phyloP scores from a whole-genome alignment of 2,329 filamentous ascomycete species.

The Phoma sp. region DNA sequence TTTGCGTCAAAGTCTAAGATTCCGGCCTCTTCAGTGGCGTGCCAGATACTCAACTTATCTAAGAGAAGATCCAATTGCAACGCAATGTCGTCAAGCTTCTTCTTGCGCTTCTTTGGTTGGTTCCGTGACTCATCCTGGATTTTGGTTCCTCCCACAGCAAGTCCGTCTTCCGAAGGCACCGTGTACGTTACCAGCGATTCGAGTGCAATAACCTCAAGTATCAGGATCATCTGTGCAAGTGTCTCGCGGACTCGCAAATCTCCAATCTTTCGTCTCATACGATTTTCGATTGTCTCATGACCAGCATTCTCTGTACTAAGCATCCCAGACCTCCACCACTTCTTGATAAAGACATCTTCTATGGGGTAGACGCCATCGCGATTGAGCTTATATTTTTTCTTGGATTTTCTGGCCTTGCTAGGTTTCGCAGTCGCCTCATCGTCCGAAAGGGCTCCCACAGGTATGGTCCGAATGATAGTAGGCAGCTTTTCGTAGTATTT shows the following conservation, averaged over 20 bases:
- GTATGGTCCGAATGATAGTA: constrained; percentile 65
- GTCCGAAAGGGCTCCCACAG: constrained; percentile 50
- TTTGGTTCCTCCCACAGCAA: constrained; percentile 25
- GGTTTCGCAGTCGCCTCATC: constrained; percentile 49
- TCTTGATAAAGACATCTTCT: constrained; percentile 69
- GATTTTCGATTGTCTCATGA: constrained; percentile 52
- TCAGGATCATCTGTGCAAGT: constrained; percentile 79
- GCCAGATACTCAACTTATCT: constrained; percentile 83
- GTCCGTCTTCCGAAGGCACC: constrained; percentile 32
- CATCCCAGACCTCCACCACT: constrained; percentile 69
- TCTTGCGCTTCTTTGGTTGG: constrained; percentile 52
- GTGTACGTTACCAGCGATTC: constrained; percentile 57
- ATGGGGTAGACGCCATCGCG: constrained; percentile 72
- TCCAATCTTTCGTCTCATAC: constrained; percentile 68
- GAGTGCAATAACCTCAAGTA: constrained; percentile 77
- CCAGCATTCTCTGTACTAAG: constrained; percentile 45
- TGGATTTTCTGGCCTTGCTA: constrained; percentile 47
- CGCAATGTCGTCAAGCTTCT: constrained; percentile 70
- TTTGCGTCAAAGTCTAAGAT: constrained; percentile 44
- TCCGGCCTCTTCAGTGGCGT: constrained; percentile 71
- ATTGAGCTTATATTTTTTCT: constrained; percentile 61
- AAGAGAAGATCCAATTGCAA: constrained; percentile 74
- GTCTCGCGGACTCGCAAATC: constrained; percentile 76
- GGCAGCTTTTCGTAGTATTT: constrained; percentile 78
- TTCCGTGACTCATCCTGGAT: constrained; percentile 19